These are phyloP conservation scores for Orbilia oligospora DNA, from an alignment of 2,329 filamentous ascomycete genomes.

Conservation along the genomic window DNA sequence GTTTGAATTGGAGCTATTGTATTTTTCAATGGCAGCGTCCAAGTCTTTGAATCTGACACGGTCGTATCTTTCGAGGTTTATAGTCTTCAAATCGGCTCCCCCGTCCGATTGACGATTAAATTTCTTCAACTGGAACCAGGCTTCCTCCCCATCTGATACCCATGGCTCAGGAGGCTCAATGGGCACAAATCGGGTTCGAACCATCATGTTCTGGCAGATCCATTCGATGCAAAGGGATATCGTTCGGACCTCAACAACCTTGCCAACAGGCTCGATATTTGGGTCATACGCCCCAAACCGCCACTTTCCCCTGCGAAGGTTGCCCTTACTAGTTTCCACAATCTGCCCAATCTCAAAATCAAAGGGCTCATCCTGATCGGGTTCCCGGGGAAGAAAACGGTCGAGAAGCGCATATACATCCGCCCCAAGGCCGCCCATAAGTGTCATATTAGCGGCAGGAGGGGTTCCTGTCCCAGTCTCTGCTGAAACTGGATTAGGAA, in stretches of 20 bases:
- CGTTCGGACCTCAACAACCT: constrained; percentile 71
- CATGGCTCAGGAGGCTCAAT: constrained; percentile 65
- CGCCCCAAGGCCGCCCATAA: constrained; percentile 19
- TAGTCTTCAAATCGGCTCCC: constrained; percentile 62
- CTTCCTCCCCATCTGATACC: constrained; percentile 67
- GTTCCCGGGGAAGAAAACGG: constrained; percentile 52
- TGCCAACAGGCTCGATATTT: constrained; percentile 70
- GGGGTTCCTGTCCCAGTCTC: constrained; percentile 59
- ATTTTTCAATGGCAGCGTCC: constrained; percentile 71
- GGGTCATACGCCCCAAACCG: constrained; percentile 71
- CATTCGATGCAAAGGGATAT: constrained; percentile 70
- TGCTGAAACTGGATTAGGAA: background rate
- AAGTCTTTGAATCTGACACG: constrained; percentile 73
- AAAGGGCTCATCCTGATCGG: constrained; percentile 66
- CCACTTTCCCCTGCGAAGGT: constrained; percentile 72
- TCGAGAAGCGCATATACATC: constrained; percentile 42
- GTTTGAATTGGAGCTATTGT: constrained; percentile 66
- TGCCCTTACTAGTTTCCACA: constrained; percentile 71
- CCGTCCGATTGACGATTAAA: constrained; percentile 65
- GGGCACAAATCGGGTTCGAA: constrained; percentile 65
- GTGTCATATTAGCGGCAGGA: background rate
- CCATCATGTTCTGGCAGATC: constrained; percentile 69
- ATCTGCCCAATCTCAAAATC: constrained; percentile 69
- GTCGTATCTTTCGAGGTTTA: constrained; percentile 65
- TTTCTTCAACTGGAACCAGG: constrained; percentile 67